Base-by-base conservation (phyloP, 768 basidiomycete species). In the Mycena latifolia region DNA sequence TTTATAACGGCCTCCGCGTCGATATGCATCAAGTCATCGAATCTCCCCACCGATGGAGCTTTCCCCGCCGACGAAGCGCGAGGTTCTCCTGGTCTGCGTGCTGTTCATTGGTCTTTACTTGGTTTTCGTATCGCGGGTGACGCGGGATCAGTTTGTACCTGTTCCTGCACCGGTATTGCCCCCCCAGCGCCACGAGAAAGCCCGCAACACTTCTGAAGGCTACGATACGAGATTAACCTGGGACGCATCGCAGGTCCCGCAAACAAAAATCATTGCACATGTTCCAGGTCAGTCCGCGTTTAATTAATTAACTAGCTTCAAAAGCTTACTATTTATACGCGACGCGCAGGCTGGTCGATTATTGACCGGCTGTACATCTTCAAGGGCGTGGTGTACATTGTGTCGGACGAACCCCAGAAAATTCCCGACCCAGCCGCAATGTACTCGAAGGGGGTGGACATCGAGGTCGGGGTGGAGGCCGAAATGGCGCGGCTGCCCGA, bases 311-410 rank as follows among this genome's bases (percentile, higher is more conserved):
- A 24, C 20, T 33, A 39, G 10, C 6, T 51, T 3, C 27, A 9
- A n/a, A 55, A 28, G 39, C 25, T 41, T 50, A 27, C 39, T 12
- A 22, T 24, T 18, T 25, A 45, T 55, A 22, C 6, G 18, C 18
- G 41, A 22, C 6, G 18, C 18, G 41, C 20, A 58, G 59, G 27
- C 47, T 58, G 33, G 95, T 94, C 95, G 2, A 89, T 96, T 55
- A 90, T 95, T 65, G 93, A 96, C 78, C 87, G 85, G 61, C 83
- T 97, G 12, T 97, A 93, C 74, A 77, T 95, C 61, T 80, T 89
- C 71, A 93, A 95, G 69, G 94, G 94, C 48, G 90, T 92, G 9
- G 85, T 92, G 39, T 95, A 89, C 74, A 82, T 97, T 69, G 94
- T 98, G 45, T 87, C 91, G 4, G 89, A 95, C 75, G 79, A 89